Evolutionary conservation across 495 filamentous ascomycete species (phyloP).

Genomic region (Penicillium paradoxum): DNA sequence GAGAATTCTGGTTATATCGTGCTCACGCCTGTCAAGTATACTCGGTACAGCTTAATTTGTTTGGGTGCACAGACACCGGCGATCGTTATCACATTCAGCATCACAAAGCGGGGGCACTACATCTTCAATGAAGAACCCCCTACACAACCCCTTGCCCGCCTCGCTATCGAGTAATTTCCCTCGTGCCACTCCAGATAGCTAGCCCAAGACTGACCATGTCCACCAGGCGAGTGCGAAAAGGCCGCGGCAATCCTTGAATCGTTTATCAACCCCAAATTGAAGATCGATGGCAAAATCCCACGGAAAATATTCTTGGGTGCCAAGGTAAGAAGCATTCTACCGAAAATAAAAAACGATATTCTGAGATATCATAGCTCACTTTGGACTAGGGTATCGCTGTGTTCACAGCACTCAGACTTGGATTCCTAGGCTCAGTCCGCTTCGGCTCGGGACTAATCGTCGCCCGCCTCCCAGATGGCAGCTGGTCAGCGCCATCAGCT

Average conservation of each 20-base stretch:
- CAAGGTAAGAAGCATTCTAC: no score
- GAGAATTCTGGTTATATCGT: not conserved
- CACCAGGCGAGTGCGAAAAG: conserved; percentile 72
- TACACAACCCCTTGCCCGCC: conserved; percentile 55
- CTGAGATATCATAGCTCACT: not conserved
- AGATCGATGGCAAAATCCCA: conserved; percentile 80
- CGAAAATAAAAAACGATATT: no score
- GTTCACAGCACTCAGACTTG: conserved; percentile 84
- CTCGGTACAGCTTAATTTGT: not conserved
- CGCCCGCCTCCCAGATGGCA: conserved; percentile 78
- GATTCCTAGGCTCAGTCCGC: conserved; percentile 80
- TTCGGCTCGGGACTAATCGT: conserved; percentile 91
- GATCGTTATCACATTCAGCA: not conserved
- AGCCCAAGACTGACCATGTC: not conserved
- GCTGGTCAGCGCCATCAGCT: conserved; percentile 89
- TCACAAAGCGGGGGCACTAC: not conserved
- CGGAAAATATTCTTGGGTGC: conserved; percentile 78
- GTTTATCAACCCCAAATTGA: conserved; percentile 79
- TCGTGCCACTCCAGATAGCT: not conserved
- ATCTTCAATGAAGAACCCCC: conserved; percentile 1
- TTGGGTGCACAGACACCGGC: not conserved
- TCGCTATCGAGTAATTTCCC: conserved; percentile 47
- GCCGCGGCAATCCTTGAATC: conserved; percentile 81
- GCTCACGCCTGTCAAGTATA: not conserved
- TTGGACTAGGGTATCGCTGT: conserved; percentile 80